Conservation (phyloP, 495 filamentous ascomycete species). For the Tuber umbilicatum region DNA sequence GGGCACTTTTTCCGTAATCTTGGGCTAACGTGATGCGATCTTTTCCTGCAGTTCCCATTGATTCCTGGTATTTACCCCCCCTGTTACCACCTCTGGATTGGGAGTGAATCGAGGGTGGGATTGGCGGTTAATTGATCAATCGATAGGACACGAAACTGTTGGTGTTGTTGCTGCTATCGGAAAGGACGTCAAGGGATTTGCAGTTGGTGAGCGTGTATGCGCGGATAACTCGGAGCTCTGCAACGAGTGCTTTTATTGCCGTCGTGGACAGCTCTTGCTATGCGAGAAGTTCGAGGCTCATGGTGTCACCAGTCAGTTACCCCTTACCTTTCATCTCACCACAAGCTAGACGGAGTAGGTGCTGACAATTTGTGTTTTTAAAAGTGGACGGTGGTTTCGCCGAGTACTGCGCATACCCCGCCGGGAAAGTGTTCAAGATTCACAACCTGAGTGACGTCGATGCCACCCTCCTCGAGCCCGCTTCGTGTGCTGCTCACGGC, state of each 20-base stretch:
- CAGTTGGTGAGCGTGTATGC: slow-evolving; percentile 56
- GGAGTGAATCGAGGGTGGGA: background rate
- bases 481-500: slow-evolving; percentile 64
- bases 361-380: slow-evolving; percentile 15
- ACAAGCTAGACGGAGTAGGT: background rate
- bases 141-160: slow-evolving; percentile 52
- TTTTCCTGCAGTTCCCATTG: slow-evolving; percentile 49
- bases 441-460: slow-evolving; percentile 63
- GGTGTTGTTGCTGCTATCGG: slow-evolving; percentile 52
- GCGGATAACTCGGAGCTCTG: slow-evolving; percentile 60
- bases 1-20: slow-evolving; percentile 15
- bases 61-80: slow-evolving; percentile 47
- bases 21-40: slow-evolving; percentile 19
- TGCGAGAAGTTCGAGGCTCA: slow-evolving; percentile 65
- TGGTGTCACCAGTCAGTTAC: slow-evolving; percentile 49
- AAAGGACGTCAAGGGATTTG: slow-evolving; percentile 56
- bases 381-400: slow-evolving; percentile 61
- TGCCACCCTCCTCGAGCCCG: slow-evolving; percentile 66
- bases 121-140: slow-evolving; percentile 41
- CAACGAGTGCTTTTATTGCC: slow-evolving; percentile 67
- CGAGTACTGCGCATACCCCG: slow-evolving; percentile 55
- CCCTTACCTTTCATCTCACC: background rate
- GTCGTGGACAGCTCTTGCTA: slow-evolving; percentile 59
- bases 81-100: background rate
- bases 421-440: slow-evolving; percentile 63